These are phyloP conservation scores for Hygrophorus pudorinus DNA, from an alignment of 768 basidiomycete species.

Conservation along the genomic window DNA sequence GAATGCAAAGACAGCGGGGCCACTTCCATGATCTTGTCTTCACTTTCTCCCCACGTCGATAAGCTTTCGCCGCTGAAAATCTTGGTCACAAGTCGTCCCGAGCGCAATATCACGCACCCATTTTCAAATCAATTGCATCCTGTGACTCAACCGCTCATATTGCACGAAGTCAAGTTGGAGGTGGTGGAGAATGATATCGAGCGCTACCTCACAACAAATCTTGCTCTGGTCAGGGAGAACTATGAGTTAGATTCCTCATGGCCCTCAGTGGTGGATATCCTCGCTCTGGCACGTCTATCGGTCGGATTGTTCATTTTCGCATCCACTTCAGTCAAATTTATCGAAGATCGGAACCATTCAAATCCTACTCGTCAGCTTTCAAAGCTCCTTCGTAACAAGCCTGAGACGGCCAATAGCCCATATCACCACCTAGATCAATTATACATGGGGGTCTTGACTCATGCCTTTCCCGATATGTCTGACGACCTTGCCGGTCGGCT, in stretches of 20 bases:
- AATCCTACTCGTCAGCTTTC: constrained; percentile 6
- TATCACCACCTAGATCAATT: background rate
- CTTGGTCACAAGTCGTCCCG: constrained; percentile 21
- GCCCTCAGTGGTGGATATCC: constrained; percentile 13
- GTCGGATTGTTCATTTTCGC: constrained; percentile 19
- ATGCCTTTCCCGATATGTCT: background rate
- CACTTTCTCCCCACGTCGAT: background rate
- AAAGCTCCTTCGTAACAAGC: constrained; percentile 1
- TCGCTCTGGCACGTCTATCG: constrained; percentile 12
- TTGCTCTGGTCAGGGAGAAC: constrained; percentile 7
- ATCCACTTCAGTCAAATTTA: constrained; percentile 16
- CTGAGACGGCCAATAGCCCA: no score
- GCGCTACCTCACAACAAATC: constrained; percentile 8
- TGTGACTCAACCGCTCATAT: background rate
- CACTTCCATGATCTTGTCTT: constrained; percentile 3
- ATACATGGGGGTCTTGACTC: background rate
- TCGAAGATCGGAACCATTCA: constrained; percentile 7
- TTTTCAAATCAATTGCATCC: background rate
- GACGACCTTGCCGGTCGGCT: background rate
- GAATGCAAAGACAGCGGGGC: constrained; percentile 14
- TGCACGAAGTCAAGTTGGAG: background rate
- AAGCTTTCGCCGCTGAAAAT: constrained; percentile 7
- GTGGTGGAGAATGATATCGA: constrained; percentile 1
- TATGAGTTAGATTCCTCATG: constrained; percentile 4
- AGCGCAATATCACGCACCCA: constrained; percentile 13